Conservation (phyloP, 1,284 basidiomycete genomes). For the Cutaneotrichosporon cutaneum region DNA sequence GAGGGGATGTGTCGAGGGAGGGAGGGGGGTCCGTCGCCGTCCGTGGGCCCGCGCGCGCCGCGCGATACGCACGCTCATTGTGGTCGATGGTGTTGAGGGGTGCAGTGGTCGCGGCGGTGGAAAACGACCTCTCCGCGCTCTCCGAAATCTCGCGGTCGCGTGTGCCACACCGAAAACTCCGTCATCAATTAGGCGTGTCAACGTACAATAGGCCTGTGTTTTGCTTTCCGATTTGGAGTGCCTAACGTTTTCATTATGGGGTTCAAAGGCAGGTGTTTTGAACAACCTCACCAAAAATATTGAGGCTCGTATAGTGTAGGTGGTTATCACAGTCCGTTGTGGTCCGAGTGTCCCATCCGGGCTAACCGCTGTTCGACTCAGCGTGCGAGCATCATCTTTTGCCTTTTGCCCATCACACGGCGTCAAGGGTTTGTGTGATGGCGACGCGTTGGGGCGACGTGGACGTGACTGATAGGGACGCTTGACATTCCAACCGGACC, state of each 20-base stretch:
- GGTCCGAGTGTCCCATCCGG: conserved; percentile 4
- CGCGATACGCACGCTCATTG: conserved; percentile 20
- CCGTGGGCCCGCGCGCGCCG: neutral
- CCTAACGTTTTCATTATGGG: neutral
- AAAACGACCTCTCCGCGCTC: conserved; percentile 20
- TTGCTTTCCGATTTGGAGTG: no score
- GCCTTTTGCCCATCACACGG: neutral
- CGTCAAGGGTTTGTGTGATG: neutral
- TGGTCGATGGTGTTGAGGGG: conserved; percentile 8
- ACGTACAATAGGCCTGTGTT: no score
- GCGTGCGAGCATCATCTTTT: conserved; percentile 20
- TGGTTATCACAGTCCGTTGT: conserved; percentile 13
- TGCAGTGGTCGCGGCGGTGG: conserved; percentile 1
- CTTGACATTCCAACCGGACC: neutral
- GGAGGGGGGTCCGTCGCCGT: neutral
- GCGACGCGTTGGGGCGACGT: neutral
- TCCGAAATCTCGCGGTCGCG: conserved; percentile 22
- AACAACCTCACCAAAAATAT: neutral
- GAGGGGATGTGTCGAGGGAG: neutral
- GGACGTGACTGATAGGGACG: neutral
- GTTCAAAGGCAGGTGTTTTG: no score
- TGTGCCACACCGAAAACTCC: conserved; percentile 16
- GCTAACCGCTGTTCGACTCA: conserved; percentile 23
- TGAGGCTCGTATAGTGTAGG: conserved; percentile 13
- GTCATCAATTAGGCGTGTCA: neutral